Evolutionary conservation across 176 grass and related monocot genomes (phyloP).

Genomic region (Puccinellia tenuiflora): DNA sequence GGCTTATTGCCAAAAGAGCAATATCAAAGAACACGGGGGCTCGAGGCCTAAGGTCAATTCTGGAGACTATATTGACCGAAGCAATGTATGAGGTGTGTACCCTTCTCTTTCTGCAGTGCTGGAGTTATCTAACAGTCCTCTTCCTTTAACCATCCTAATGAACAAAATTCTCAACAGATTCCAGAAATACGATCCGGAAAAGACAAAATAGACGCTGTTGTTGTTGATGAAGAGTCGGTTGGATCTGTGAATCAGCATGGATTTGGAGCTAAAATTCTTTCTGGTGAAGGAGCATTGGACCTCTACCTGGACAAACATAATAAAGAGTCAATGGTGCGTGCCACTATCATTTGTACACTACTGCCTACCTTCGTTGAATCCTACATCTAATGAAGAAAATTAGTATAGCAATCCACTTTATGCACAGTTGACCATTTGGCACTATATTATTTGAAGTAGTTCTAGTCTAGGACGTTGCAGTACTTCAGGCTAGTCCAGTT

Average conservation of each 20-base stretch:
- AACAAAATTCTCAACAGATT: slow-evolving; percentile 28
- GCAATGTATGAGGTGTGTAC: slow-evolving; percentile 65
- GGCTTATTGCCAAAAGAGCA: slow-evolving; percentile 64
- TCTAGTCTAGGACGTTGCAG: not conserved
- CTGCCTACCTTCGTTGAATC: not conserved
- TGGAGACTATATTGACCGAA: slow-evolving; percentile 63
- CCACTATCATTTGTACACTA: not conserved
- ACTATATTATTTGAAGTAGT: not conserved
- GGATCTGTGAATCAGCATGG: slow-evolving; percentile 34
- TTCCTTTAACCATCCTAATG: not conserved
- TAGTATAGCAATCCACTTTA: not conserved
- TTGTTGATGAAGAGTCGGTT: slow-evolving; percentile 60
- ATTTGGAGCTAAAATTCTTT: slow-evolving; percentile 64
- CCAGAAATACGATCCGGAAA: slow-evolving; percentile 45
- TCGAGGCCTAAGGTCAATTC: slow-evolving; percentile 61
- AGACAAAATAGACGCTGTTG: slow-evolving; percentile 67
- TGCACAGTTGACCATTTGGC: not conserved
- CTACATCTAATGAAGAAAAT: not conserved
- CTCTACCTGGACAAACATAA: slow-evolving; percentile 33
- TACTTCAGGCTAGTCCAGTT: not conserved
- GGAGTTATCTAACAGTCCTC: not conserved
- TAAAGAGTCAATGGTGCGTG: slow-evolving; percentile 21
- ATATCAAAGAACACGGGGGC: slow-evolving; percentile 58
- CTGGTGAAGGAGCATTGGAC: slow-evolving; percentile 49
- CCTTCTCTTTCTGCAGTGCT: not conserved